Evolutionary conservation across 2,329 filamentous ascomycete species (phyloP), one percentile per base, ranked within the genome.

Genomic region (Stenocarpella maydis): DNA sequence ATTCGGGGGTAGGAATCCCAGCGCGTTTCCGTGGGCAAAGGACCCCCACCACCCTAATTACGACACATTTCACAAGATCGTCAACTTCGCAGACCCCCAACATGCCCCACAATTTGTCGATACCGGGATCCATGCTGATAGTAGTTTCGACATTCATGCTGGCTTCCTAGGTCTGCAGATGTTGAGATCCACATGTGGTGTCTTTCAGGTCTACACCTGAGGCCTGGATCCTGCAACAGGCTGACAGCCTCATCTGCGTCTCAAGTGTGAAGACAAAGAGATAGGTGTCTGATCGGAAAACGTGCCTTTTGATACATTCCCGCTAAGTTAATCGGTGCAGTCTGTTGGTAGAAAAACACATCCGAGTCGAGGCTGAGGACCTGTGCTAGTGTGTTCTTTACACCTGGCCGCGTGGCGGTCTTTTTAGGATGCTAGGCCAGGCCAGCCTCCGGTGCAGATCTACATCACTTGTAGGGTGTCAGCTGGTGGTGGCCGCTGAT

Each of bases 391-490:
- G 19, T 2, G 55, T 34, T 26, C 39, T 34, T 34, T 6, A 19
- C 41, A 61, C 26, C n/a, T n/a, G 28, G 28, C 43, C 24, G 26
- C 14, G 19, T 31, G 58, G 26, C 28, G 34, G n/a, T 24, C 41
- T 43, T n/a, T 37, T 34, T 41, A 45, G 21, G 41, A 19, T 19
- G 28, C 10, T 17, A 45, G 28, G 19, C 10, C 24, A 45, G 28
- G 19, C 55, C 26, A 60, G 54, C 39, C 24, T 60, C 39, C 24
- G 26, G 26, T 47, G 58, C 58, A 61, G 58, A 61, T 61, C 58
- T 2, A 37, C 47, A 17, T 47, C 28, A 45, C 58, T 61, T 45
- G 41, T 21, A 34, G 58, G 58, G 24, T 61, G 58, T 47, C 58
- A 61, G 58, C 58, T 61, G 26, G 41, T 37, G 26, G 26, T 24